Percentiles rank a stretch among this genome's conserved stretches.
These are phyloP conservation scores for Camellia lanceoleosa DNA, from an alignment of 148 eudicot genomes.

Conservation along the genomic window DNA sequence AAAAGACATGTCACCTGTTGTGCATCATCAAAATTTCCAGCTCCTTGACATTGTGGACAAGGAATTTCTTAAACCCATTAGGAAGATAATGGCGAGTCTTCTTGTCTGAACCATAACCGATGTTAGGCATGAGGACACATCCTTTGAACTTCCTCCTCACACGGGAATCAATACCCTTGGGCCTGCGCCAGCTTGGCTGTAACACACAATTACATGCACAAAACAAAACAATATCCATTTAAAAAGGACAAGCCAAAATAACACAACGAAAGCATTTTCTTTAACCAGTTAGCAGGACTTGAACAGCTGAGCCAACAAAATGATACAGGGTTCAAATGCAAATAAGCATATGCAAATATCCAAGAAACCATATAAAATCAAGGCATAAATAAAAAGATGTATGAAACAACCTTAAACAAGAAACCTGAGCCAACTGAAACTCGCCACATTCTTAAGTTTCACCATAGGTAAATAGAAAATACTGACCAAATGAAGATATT, in stretches of 20 bases:
- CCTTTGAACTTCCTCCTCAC: slow-evolving; percentile 39
- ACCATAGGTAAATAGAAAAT: not conserved
- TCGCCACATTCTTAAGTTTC: not conserved
- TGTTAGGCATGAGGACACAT: slow-evolving; percentile 30
- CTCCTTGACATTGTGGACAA: slow-evolving; percentile 25
- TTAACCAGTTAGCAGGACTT: not conserved
- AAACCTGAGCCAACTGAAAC: not conserved
- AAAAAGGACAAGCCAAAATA: not conserved
- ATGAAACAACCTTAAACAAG: not conserved
- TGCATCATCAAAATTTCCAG: slow-evolving; percentile 23
- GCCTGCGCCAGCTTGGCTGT: slow-evolving; percentile 36
- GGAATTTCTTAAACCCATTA: slow-evolving; percentile 30
- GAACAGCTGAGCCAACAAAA: not conserved
- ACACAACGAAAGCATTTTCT: not conserved
- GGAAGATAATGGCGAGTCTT: slow-evolving; percentile 31
- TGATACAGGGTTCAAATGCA: not conserved
- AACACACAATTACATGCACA: not conserved
- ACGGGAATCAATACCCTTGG: slow-evolving; percentile 40
- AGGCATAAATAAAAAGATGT: not conserved
- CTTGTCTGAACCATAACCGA: slow-evolving; percentile 33
- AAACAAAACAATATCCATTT: not conserved
- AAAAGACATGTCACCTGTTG: not conserved
- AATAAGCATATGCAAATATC: not conserved
- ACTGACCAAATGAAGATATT: not conserved
- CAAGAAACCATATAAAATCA: not conserved